Evolutionary conservation across 148 eudicot species (phyloP).

Genomic region (Camellia lanceoleosa): DNA sequence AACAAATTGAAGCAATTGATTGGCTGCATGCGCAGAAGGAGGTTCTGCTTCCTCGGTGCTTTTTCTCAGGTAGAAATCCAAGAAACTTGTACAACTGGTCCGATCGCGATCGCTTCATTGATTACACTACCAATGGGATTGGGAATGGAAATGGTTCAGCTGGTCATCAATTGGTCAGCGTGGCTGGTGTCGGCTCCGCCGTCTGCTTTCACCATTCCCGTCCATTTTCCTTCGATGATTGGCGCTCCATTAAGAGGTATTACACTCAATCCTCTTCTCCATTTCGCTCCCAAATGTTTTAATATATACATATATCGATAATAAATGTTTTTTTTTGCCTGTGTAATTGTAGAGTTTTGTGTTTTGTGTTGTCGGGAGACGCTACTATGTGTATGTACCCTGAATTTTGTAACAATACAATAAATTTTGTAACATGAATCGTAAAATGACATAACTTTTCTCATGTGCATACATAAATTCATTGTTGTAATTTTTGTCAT

Average conservation of each 20-base stretch:
- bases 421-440: too few relatives aligned
- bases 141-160: background rate
- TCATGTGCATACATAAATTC: too few relatives aligned
- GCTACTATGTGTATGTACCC: too few relatives aligned
- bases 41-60: slow-evolving; percentile 61
- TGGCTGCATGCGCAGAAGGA: slow-evolving; percentile 69
- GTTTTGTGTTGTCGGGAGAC: too few relatives aligned
- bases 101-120: slow-evolving; percentile 15
- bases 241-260: slow-evolving; percentile 87
- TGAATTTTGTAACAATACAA: too few relatives aligned
- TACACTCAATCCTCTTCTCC: background rate
- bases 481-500: too few relatives aligned
- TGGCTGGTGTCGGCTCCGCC: slow-evolving; percentile 90
- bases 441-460: too few relatives aligned
- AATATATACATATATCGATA: background rate
- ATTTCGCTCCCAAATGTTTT: background rate
- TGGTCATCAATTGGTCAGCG: slow-evolving; percentile 44
- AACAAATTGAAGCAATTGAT: slow-evolving; percentile 67
- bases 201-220: slow-evolving; percentile 56
- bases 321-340: too few relatives aligned
- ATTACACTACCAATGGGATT: slow-evolving; percentile 2
- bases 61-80: slow-evolving; percentile 70
- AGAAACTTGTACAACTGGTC: slow-evolving; percentile 23
- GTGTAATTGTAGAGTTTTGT: background rate
- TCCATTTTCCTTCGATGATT: slow-evolving; percentile 69